Evolutionary conservation across 2,329 filamentous ascomycete species (phyloP), one percentile per base, ranked within the genome.

Genomic region (Fusarium albidum): DNA sequence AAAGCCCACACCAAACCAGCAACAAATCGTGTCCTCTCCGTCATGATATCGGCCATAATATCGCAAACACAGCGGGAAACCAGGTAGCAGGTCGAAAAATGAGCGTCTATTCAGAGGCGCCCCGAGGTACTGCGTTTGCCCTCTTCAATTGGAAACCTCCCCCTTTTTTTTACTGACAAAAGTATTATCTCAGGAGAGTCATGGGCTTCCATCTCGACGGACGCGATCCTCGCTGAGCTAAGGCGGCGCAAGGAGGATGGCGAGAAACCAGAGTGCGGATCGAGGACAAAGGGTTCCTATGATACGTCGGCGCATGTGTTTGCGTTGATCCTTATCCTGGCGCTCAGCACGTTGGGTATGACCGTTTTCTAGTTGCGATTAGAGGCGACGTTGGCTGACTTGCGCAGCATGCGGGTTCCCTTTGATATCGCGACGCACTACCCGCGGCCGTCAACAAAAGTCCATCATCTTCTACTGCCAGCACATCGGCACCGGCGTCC

Each of bases 401-500:
- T 43, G 14, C 5, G 61, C 21, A 83, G 86, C 85, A 26, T 89
- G 86, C 68, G 85, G 82, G 5, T 86, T 90, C 46, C 88, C 88
- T 2, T 75, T 90, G 28, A 73, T 90, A 48, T 87, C 85, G 9
- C 81, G 82, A 46, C 81, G 83, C 59, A 77, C 81, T 31, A 82
- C 81, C 31, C 79, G 80, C 41, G 79, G 85, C 49, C 81, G 78
- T 44, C 81, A 82, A 48, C 86, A 87, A 45, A 80, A 79, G 57
- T 79, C 72, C 17, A 79, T 89, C 64, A 80, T 89, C 58, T 88
- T 89, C 69, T 77, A 87, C 58, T 87, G 85, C 65, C 85, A 89
- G 60, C 89, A 92, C 74, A 89, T 91, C 61, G 89, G 91, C 67
- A 95, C 91, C 1, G 91, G 91, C 53, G 91, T 95, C 15, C 78